Evolutionary conservation across 345 rosid species (phyloP), one percentile per base, ranked within the genome.

Genomic region (Geranium rotundifolium): DNA sequence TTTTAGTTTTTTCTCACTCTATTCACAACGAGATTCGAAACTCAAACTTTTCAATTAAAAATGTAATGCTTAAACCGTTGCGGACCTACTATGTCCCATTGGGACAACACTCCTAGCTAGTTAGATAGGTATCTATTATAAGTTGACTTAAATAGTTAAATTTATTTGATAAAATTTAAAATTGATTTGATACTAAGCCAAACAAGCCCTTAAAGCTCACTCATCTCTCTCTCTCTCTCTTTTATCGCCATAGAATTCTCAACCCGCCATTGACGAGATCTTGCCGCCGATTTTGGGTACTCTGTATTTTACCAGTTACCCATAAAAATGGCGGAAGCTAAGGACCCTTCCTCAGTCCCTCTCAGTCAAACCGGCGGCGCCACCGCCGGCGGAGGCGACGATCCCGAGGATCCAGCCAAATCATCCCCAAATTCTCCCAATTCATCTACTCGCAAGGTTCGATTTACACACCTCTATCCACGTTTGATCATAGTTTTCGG

Each of bases 401-500:
- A 81, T 76, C 86, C 82, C 64, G 85, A 85, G 61, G 88, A 83
- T 77, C 88, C 79, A 7, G 82, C 67, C 74, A 85, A 83, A 65
- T 69, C 83, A 19, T 78, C 82, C 29, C 85, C 85, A 17, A 54
- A 71, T 66, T 73, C 86, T 39, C 73, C 91, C 54, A 72, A 64
- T 73, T 81, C 88, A 61, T 83, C 88, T 71, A 70, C 86, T 70
- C 88, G 88, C 70, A 75, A 83, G 88, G 88, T 85, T 59, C 55
- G 20, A 46, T 46, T 46, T 46, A 5, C 0, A 7, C 16, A 2
- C 10, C 13, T 46, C 52, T 3, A 10, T 34, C 49, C n/a, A 17
- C 30, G 18, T 12, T 27, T 46, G 16, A 9, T 14, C 14, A 17
- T 18, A 50, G 7, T 63, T 63, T 58, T 56, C 29, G 34, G 67